Conservation (phyloP, 2,329 filamentous ascomycete species). For the Botryotinia convoluta region DNA sequence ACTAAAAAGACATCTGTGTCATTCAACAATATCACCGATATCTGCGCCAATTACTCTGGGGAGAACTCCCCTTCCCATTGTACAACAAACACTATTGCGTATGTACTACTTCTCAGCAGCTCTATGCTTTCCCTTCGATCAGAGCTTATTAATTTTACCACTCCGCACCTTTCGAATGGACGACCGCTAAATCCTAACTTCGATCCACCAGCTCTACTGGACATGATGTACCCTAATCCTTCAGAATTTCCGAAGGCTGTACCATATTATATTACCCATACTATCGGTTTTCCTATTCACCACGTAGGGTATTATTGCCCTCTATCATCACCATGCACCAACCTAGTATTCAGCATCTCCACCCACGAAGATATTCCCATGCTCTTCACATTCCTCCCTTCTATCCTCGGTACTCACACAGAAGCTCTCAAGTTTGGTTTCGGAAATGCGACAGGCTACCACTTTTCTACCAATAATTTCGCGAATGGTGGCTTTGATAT, state of each 20-base stretch:
- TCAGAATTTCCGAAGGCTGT: background rate
- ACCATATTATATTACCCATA: background rate
- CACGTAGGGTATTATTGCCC: conserved; percentile 3
- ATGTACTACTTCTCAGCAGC: background rate
- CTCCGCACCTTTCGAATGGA: background rate
- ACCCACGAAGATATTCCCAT: background rate
- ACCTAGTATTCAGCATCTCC: background rate
- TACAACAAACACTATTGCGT: background rate
- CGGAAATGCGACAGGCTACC: background rate
- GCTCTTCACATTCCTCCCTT: conserved; percentile 3
- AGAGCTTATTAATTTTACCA: background rate
- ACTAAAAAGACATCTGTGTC: background rate
- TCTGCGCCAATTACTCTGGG: background rate
- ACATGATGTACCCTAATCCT: background rate
- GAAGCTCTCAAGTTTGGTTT: background rate
- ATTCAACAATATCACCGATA: background rate
- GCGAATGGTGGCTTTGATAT: background rate
- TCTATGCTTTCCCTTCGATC: background rate
- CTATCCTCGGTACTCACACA: background rate
- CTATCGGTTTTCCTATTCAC: background rate
- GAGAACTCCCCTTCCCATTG: background rate
- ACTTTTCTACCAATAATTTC: background rate
- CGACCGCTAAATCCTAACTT: background rate
- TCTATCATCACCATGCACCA: background rate
- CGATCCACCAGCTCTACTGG: background rate